Conservation (phyloP, 2,329 filamentous ascomycete species). For the Aspergillus hortae region DNA sequence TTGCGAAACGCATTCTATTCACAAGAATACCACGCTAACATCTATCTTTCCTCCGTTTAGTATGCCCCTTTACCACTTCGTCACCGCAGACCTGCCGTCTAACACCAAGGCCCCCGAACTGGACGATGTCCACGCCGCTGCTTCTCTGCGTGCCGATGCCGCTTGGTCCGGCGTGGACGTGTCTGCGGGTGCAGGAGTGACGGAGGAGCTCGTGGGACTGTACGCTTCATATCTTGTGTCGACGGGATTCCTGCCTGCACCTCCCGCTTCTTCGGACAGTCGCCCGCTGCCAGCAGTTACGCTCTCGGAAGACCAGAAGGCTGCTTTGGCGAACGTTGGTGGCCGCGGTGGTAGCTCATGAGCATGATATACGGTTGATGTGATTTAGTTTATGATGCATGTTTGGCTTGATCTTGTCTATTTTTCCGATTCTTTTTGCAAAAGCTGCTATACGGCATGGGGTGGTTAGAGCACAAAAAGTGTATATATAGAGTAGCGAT, state of each 20-base stretch:
- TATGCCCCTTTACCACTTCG: constrained; percentile 72
- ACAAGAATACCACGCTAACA: not conserved
- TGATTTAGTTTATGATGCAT: not conserved
- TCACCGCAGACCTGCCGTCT: constrained; percentile 64
- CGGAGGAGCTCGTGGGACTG: constrained; percentile 57
- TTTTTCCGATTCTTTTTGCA: too few relatives aligned
- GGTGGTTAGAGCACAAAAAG: not conserved
- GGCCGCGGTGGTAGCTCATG: constrained; percentile 45
- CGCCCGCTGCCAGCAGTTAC: constrained; percentile 43
- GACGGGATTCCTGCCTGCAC: constrained; percentile 57
- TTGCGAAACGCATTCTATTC: too few relatives aligned
- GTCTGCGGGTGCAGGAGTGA: constrained; percentile 55
- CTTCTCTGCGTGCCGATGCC: constrained; percentile 61
- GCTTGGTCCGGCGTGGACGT: constrained; percentile 57
- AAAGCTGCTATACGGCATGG: not conserved
- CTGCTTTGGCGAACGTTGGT: constrained; percentile 51
- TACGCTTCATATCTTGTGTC: constrained; percentile 63
- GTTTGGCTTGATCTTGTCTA: not conserved
- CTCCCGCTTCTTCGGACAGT: constrained; percentile 17
- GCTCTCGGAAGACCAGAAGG: constrained; percentile 46
- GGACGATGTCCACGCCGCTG: constrained; percentile 66
- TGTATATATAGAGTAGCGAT: not conserved
- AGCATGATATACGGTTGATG: constrained; percentile 1
- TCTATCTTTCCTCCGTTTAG: constrained; percentile 18
- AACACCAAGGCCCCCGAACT: constrained; percentile 70